Percentiles rank a stretch among this genome's conserved stretches.
phyloP scores from a whole-genome alignment of 2,329 filamentous ascomycete genomes.

The Pseudogymnoascus sp. region DNA sequence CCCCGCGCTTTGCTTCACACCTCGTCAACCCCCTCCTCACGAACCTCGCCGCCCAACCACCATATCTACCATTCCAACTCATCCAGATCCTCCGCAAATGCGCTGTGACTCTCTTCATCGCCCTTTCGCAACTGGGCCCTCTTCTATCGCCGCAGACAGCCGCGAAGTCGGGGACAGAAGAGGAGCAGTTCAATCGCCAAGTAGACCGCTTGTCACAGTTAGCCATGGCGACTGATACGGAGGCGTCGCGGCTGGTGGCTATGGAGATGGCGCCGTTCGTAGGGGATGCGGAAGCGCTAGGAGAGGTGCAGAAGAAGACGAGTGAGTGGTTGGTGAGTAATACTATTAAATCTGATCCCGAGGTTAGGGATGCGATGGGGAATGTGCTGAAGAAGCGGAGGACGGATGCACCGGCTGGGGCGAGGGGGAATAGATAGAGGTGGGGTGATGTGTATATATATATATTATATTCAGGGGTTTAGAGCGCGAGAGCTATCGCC shows the following conservation, averaged over 20 bases:
- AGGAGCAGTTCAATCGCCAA: constrained; percentile 49
- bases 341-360: constrained; percentile 67
- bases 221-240: constrained; percentile 53
- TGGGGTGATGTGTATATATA: not conserved
- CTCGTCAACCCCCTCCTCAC: constrained; percentile 38
- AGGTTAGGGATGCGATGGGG: constrained; percentile 73
- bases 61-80: constrained; percentile 79
- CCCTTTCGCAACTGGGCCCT: constrained; percentile 71
- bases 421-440: constrained; percentile 30
- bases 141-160: constrained; percentile 37
- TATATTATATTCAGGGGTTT: not conserved
- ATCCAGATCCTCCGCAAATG: constrained; percentile 67
- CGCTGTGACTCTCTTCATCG: constrained; percentile 72
- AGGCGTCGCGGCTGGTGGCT: constrained; percentile 61
- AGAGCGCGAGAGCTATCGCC: not conserved
- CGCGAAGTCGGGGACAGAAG: constrained; percentile 31
- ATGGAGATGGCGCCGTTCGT: constrained; percentile 76
- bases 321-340: constrained; percentile 85
- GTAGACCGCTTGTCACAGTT: constrained; percentile 59
- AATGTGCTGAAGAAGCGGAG: constrained; percentile 56
- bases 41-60: constrained; percentile 37
- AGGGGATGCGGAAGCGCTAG: constrained; percentile 57
- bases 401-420: constrained; percentile 53
- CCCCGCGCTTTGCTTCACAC: constrained; percentile 37
- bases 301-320: constrained; percentile 60